Conservation (phyloP, 179 eudicot species). For the Gypsophila paniculata region DNA sequence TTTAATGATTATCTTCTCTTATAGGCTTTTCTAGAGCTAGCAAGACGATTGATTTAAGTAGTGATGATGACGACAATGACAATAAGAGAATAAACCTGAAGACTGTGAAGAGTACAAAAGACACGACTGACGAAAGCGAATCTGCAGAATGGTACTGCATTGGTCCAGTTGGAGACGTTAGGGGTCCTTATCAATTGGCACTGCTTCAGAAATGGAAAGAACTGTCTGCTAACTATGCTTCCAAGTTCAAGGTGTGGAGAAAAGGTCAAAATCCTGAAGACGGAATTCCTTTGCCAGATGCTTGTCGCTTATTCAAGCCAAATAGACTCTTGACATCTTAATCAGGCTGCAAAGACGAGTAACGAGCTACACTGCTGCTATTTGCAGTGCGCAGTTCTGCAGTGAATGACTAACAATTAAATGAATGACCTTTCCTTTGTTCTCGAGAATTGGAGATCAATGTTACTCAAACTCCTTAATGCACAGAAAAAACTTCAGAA, state of each 20-base stretch:
- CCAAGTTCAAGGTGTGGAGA: constrained; percentile 34
- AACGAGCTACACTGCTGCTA: background rate
- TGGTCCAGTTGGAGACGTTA: constrained; percentile 28
- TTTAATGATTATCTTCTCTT: background rate
- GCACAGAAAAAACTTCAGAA: constrained; percentile 6
- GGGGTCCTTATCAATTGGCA: constrained; percentile 26
- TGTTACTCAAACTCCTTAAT: background rate
- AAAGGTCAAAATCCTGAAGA: constrained; percentile 25
- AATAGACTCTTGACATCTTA: background rate
- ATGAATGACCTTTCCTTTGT: background rate
- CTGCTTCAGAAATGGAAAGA: constrained; percentile 23
- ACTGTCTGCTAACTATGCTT: background rate
- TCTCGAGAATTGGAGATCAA: background rate
- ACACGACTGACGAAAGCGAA: background rate
- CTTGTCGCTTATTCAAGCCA: background rate
- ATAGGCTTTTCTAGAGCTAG: background rate
- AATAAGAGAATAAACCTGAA: background rate
- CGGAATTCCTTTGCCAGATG: constrained; percentile 25
- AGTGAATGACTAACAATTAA: background rate
- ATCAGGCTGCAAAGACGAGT: background rate
- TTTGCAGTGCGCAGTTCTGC: background rate
- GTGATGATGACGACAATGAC: constrained; percentile 14
- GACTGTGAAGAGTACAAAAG: background rate
- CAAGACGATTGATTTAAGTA: constrained; percentile 21
- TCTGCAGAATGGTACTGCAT: constrained; percentile 29